Base-by-base conservation (phyloP, 495 filamentous ascomycete genomes). In the Mytilinidion resinicola region DNA sequence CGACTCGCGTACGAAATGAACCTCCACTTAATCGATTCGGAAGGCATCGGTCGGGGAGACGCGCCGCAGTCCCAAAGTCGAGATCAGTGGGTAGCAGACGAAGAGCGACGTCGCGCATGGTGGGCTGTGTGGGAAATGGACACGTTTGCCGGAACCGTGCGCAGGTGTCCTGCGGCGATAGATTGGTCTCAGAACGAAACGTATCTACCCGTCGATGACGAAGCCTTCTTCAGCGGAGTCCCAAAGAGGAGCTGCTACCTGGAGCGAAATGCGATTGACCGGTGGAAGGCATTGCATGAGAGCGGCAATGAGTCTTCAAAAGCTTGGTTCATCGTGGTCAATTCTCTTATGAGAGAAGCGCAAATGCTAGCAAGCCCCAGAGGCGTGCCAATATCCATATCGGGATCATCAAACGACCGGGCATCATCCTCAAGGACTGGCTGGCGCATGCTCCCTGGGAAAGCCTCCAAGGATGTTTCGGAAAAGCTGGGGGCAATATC, bases 71-170 rank as follows among this genome's bases (percentile, higher is more conserved):
- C 44, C 3, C n/a, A n/a, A 17, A 20, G 21, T 11, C 15, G 19
- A 20, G 15, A 38, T 61, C 15, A 36, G 60, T 52, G 50, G 50
- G 14, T n/a, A 17, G 14, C 4, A n/a, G 50, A 52, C 35, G 50
- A 52, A 52, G 50, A 52, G 25, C 50, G 50, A 3, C 10, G 50
- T 2, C 25, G 50, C 14, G 50, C 25, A 12, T 52, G 50, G 50
- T 74, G 72, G 72, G 70, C 71, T 0, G 67, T 73, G 34, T 74
- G 72, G 72, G 72, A 74, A 46, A 71, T 74, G 68, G 72, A 74
- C 41, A 61, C 67, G 20, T 74, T 72, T 44, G 69, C 72, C 15
- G 69, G 61, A 47, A 69, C 68, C 5, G 66, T 74, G 11, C 63
- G 69, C 0, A 60, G 69, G 9, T 56, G 53, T 12, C 72, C 71